Percentiles rank a stretch among this genome's conserved stretches.
Conservation (phyloP, 2,329 filamentous ascomycete species). For the Lojkania enalia region DNA sequence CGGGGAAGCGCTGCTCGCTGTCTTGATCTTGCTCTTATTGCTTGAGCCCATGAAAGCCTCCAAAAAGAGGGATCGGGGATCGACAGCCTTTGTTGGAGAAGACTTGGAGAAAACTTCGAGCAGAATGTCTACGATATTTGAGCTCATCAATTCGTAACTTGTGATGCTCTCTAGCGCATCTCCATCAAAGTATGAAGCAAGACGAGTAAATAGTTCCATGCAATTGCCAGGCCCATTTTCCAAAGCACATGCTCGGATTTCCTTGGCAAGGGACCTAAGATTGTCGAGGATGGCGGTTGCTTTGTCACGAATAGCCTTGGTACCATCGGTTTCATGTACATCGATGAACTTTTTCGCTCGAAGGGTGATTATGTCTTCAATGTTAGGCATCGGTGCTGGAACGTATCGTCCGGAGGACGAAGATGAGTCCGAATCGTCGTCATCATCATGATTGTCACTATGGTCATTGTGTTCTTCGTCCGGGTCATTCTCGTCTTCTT, state of each 20-base stretch:
- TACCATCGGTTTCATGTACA: conserved; percentile 76
- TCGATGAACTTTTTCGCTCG: conserved; percentile 84
- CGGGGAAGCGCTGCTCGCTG: conserved; percentile 67
- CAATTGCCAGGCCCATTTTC: conserved; percentile 53
- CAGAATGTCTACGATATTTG: conserved; percentile 82
- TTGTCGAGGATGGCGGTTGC: conserved; percentile 74
- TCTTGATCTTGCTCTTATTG: conserved; percentile 64
- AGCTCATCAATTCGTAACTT: conserved; percentile 89
- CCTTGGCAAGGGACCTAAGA: conserved; percentile 69
- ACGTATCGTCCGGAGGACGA: conserved; percentile 46
- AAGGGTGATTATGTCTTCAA: conserved; percentile 73
- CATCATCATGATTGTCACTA: conserved; percentile 63
- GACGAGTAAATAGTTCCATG: conserved; percentile 68
- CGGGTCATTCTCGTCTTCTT: conserved; percentile 56
- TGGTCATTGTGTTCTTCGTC: conserved; percentile 62
- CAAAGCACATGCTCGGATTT: conserved; percentile 74
- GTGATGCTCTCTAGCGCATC: conserved; percentile 92
- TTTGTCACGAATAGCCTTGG: conserved; percentile 75
- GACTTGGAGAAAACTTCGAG: conserved; percentile 79
- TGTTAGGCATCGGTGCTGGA: conserved; percentile 47
- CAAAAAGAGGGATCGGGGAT: conserved; percentile 81
- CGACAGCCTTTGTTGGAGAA: conserved; percentile 55
- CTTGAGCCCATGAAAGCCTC: conserved; percentile 86
- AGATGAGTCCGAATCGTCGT: conserved; percentile 68
- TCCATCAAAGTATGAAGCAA: conserved; percentile 84